Conservation (phyloP, 31 red algal species). For the Odonthalia washingtoniensis region DNA sequence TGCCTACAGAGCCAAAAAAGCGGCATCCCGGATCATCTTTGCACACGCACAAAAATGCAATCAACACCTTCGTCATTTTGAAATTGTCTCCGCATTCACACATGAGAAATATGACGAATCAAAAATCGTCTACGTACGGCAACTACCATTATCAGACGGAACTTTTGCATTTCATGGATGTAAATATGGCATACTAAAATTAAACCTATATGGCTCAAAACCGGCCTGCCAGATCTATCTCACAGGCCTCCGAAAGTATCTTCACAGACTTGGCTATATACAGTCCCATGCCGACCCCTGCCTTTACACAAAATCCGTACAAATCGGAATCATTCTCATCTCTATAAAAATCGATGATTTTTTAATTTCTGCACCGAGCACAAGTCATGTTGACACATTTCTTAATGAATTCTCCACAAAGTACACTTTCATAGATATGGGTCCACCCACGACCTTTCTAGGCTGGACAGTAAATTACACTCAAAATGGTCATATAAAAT, state of each 20-base stretch:
- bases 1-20: constrained; percentile 21
- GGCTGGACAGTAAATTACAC: not conserved
- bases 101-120: constrained; percentile 18
- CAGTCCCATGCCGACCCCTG: too few species aligned
- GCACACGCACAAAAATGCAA: constrained; percentile 10
- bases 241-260: not conserved
- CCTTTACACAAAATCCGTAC: too few species aligned
- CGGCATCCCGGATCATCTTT: not conserved
- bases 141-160: constrained; percentile 31
- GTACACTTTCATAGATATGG: not conserved
- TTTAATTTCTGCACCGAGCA: too few species aligned
- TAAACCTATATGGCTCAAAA: constrained; percentile 20
- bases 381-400: too few species aligned
- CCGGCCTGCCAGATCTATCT: not conserved
- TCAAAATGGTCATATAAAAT: not conserved
- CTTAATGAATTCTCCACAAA: too few species aligned
- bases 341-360: too few species aligned
- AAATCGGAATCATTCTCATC: too few species aligned
- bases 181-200: not conserved
- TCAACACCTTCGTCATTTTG: constrained; percentile 20
- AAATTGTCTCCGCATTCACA: constrained; percentile 23
- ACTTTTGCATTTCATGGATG: not conserved
- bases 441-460: not conserved
- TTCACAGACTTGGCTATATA: not conserved
- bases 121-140: constrained; percentile 8